Conservation (phyloP, 148 eudicot genomes). For the Dysphania ambrosioides region DNA sequence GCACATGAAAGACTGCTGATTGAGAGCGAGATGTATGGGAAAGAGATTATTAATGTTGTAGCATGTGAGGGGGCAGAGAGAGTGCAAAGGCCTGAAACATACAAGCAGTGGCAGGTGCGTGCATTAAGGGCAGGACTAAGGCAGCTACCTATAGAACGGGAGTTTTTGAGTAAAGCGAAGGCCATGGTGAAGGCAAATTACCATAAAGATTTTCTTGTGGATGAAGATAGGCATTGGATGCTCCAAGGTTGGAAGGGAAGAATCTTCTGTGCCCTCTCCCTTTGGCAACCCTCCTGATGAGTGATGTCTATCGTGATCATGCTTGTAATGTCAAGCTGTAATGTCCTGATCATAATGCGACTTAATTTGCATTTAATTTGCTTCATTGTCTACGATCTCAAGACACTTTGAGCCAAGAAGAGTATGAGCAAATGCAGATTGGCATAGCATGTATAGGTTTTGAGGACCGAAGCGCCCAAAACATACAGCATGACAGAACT, state of each 20-base stretch:
- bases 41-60: slow-evolving; percentile 36
- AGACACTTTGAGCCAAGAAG: not conserved
- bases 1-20: slow-evolving; percentile 37
- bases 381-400: not conserved
- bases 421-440: too few relatives aligned
- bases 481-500: too few relatives aligned
- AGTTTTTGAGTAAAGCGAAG: slow-evolving; percentile 34
- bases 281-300: slow-evolving; percentile 34
- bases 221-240: slow-evolving; percentile 52
- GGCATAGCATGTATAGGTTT: too few relatives aligned
- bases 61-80: slow-evolving; percentile 55
- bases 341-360: not conserved
- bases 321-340: not conserved
- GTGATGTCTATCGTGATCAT: not conserved
- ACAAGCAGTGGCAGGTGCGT: slow-evolving; percentile 56
- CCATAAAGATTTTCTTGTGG: slow-evolving; percentile 53
- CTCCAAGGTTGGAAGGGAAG: slow-evolving; percentile 69
- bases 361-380: not conserved
- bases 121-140: slow-evolving; percentile 41
- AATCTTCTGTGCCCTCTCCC: slow-evolving; percentile 40
- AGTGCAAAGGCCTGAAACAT: slow-evolving; percentile 51
- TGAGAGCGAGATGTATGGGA: slow-evolving; percentile 45
- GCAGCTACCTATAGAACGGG: slow-evolving; percentile 29
- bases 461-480: too few relatives aligned
- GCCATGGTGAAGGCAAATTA: slow-evolving; percentile 42